phyloP scores from a whole-genome alignment of 1,284 basidiomycete genomes.

The Melanopsichium pennsylvanicum region DNA sequence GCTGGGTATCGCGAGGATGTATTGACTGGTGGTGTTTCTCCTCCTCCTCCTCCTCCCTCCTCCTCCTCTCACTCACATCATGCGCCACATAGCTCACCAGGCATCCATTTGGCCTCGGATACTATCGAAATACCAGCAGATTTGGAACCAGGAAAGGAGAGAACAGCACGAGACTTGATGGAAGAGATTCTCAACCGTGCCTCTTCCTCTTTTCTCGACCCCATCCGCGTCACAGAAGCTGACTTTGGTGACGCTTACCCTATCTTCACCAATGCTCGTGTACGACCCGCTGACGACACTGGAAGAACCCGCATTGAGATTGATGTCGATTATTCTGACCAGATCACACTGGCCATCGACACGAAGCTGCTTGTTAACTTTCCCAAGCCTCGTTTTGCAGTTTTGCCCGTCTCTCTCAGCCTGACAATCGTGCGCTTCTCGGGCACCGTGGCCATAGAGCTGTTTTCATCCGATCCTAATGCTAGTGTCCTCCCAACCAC shows the following conservation, averaged over 20 bases:
- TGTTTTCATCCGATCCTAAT: conserved; percentile 26
- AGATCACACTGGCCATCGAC: conserved; percentile 69
- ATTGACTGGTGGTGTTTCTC: conserved; percentile 64
- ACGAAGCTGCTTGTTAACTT: conserved; percentile 72
- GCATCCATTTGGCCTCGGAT: conserved; percentile 5
- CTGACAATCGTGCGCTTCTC: conserved; percentile 70
- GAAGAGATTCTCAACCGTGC: conserved; percentile 59
- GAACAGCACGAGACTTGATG: conserved; percentile 51
- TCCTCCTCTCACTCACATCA: neutral
- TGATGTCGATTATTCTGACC: conserved; percentile 71
- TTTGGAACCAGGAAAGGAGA: conserved; percentile 33
- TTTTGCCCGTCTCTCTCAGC: conserved; percentile 70
- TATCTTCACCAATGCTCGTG: conserved; percentile 69
- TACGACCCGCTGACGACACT: conserved; percentile 70
- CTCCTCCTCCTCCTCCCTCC: conserved; percentile 7
- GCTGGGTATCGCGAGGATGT: conserved; percentile 66
- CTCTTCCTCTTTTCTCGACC: conserved; percentile 65
- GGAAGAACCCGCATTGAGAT: conserved; percentile 70
- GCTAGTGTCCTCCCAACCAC: conserved; percentile 23
- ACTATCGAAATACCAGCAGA: conserved; percentile 3
- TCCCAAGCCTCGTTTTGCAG: conserved; percentile 70
- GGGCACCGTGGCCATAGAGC: conserved; percentile 67
- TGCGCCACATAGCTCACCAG: neutral
- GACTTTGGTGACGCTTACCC: conserved; percentile 70
- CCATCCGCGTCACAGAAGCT: conserved; percentile 70